Percentiles rank a stretch among this genome's conserved stretches.
Conservation (phyloP, 768 basidiomycete genomes). For the Collybia mongolica region DNA sequence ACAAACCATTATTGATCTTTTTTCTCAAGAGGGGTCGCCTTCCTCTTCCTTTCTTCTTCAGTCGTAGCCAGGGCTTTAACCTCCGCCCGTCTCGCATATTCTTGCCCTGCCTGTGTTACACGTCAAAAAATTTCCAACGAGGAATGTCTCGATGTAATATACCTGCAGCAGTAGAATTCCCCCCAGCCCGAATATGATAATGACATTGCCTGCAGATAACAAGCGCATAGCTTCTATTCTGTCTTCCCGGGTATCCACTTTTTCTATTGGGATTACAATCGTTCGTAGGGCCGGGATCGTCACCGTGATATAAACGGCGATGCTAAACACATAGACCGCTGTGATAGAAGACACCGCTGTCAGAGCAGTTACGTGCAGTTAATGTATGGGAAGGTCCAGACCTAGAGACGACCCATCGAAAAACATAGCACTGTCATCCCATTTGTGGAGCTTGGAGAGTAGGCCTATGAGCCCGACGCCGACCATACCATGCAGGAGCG, state of each 20-base stretch:
- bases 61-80: conserved; percentile 38
- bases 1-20: conserved; percentile 33
- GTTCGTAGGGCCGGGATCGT: conserved; percentile 77
- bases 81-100: conserved; percentile 72
- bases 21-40: conserved; percentile 26
- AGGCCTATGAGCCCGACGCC: conserved; percentile 75
- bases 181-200: conserved; percentile 69
- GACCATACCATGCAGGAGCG: conserved; percentile 83
- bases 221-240: conserved; percentile 78
- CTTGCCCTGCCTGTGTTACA: conserved; percentile 70
- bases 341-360: conserved; percentile 2
- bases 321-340: conserved; percentile 75
- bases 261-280: conserved; percentile 57
- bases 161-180: conserved; percentile 75
- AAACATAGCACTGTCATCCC: conserved; percentile 93
- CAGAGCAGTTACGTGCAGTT: background rate
- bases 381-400: conserved; percentile 31
- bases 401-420: conserved; percentile 91
- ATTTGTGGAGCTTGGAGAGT: conserved; percentile 76
- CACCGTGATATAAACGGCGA: conserved; percentile 83
- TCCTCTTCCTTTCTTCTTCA: conserved; percentile 29
- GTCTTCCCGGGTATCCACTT: conserved; percentile 58
- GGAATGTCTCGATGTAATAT: background rate
- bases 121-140: conserved; percentile 4
- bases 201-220: conserved; percentile 83